Base-by-base conservation (phyloP, 441 rosid genomes). In the Adansonia madagascariensis region DNA sequence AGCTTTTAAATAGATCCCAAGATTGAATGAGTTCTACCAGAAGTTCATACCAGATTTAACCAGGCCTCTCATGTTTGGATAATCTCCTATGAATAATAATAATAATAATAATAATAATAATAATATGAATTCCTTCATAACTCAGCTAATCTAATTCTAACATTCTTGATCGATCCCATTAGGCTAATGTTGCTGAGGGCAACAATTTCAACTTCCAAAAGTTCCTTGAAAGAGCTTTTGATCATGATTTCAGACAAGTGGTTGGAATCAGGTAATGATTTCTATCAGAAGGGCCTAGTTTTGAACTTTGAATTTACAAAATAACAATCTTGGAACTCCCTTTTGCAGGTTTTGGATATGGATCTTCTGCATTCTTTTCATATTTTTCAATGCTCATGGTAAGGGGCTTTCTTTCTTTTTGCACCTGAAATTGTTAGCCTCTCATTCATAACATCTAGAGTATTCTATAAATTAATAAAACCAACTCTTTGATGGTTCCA, bases 341-440 rank as follows among this genome's bases (percentile, higher is more conserved):
- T 63, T 43, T 73, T 80, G 86, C 91, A 89, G 92, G 77, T 71
- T 77, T 39, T 89, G 92, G 92, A 80, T 85, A 39, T 88, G 89
- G 91, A 77, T 82, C 22, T 85, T 88, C 78, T 56, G 81, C 50
- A 56, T 88, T 3, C 75, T 85, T 31, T 86, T 84, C 86, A 86
- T 89, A 69, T 80, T 86, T 74, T 89, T 89, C 86, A 82, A 81
- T 44, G 91, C 93, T 50, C 84, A 85, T 18, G 79, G 91, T 89
- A 89, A 74, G 71, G 61, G 31, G 31, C 31, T 27, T 27, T 27
- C 31, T 27, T 1, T 27, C 2, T 11, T 43, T 20, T 59, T 47
- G 49, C 27, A 43, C 10, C 44, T 61, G n/a, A 57, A 8, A 9
- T 65, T 44, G 20, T 35, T 4, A 4, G 4, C 31, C 31, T 59